Evolutionary conservation across 1,139 yeast species (phyloP), one percentile per base, ranked within the genome.

Genomic region (Geotrichum cucujoidarum): DNA sequence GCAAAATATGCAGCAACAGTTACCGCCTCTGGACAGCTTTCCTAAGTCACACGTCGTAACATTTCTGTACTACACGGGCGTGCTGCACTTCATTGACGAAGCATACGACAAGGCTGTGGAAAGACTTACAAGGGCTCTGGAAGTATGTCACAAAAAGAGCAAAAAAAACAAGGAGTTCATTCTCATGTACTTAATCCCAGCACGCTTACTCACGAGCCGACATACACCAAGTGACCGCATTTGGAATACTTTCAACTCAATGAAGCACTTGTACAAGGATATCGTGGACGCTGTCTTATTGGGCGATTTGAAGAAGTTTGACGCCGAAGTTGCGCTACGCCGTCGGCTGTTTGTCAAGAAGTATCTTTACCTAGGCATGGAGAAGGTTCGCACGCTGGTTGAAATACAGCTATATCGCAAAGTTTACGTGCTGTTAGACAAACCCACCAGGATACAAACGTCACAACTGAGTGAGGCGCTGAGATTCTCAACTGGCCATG

Each of bases 351-450:
- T 86, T 49, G 70, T 89, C 35, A 72, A 72, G 46, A 76, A 76
- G 50, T 81, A 82, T 53, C 68, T 88, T 29, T 87, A 81, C 64
- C 68, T 88, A 31, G 87, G 81, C 65, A 68, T 88, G 79, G 80
- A 53, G 68, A 72, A 44, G 64, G 86, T 50, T 67, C 81, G 52
- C 51, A 70, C 70, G 36, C 66, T 75, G 39, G 78, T 82, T 34
- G 68, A 77, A 47, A 68, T 80, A 42, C 75, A 74, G 50, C 67
- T 86, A 46, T 67, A 85, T 40, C 73, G 76, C 55, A 73, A 68
- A 51, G 73, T 78, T 2, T 76, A 74, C 59, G 47, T 50, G 14
- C 36, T 60, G 5, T 60, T 68, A 17, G 73, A 69, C 17, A 60
- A 62, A 33, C 59, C 68, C 22, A 65, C 73, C 24, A 71, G 77